These are phyloP conservation scores for Tulasnella calospora DNA, from an alignment of 768 basidiomycete species.

Conservation along the genomic window DNA sequence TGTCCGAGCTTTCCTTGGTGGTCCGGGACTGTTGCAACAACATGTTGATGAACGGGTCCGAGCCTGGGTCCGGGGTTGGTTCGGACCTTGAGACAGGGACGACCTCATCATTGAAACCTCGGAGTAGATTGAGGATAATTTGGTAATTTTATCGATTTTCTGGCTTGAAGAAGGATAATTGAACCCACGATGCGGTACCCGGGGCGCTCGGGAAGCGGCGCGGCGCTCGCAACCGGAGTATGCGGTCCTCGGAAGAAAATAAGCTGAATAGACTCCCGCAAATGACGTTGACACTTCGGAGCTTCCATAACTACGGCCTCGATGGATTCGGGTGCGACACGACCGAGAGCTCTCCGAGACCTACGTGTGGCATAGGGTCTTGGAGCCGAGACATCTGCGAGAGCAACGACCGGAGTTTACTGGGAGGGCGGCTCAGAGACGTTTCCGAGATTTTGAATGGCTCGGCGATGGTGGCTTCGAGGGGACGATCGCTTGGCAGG, in stretches of 20 bases:
- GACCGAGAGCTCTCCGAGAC: no score
- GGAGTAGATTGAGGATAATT: not conserved
- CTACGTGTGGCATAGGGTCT: no score
- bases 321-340: no score
- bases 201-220: not conserved
- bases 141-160: not conserved
- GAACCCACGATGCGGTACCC: not conserved
- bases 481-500: no score
- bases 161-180: not conserved
- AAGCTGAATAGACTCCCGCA: not conserved
- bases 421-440: no score
- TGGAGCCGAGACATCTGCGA: no score
- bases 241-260: not conserved
- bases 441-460: no score
- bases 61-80: not conserved
- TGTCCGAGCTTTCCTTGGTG: not conserved
- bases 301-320: no score
- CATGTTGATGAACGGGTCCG: not conserved
- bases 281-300: not conserved
- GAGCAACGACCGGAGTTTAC: no score
- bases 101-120: not conserved
- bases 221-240: not conserved
- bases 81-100: not conserved
- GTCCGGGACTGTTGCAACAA: not conserved
- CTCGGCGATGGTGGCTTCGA: no score